Evolutionary conservation across 805 yeast genomes (phyloP), one percentile per base, ranked within the genome.

Genomic region (Debaryomyces castellii): DNA sequence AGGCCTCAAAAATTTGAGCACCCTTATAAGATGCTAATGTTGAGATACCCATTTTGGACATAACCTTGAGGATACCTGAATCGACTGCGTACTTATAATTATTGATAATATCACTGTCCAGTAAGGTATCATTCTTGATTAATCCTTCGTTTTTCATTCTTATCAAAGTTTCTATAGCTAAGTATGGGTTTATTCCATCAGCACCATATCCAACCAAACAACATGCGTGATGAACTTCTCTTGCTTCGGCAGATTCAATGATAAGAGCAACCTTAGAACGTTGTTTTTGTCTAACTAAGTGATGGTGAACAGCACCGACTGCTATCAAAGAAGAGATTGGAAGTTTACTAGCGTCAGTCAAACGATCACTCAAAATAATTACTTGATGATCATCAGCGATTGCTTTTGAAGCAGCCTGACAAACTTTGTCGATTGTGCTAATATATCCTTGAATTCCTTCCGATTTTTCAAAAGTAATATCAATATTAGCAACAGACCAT

Each of bases 31-130:
- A 89, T 10, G 97, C 97, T 64, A 92, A 76, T 24, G 99, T 94
- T 25, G 98, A 91, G 58, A 92, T 94, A 77, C 99, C 99, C 98
- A 92, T 94, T 77, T 94, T 92, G 30, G 97, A 89, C 99, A 92
- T 92, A 49, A 94, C 97, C 75, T 94, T 92, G 58, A 89, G 74
- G 57, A 92, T 85, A 69, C 98, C 98, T 45, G 89, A 86, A 62
- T 92, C 96, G 48, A 88, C 77, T 10, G 97, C 85, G 54, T 82
- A 77, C 63, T 85, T 87, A 73, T 89, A 92, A 74, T 92, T 92
- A 43, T 75, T 75, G 50, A 91, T 68, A 48, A 90, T 77, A 54
- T 80, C 62, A 25, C 78, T 80, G 51, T 83, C 82, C 14, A 83
- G 61, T 44, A 87, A 64, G 25, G 76, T 76, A 28, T 72, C 75